Evolutionary conservation across 2,329 filamentous ascomycete species (phyloP).

Genomic region (Tolypocladium tundrense): DNA sequence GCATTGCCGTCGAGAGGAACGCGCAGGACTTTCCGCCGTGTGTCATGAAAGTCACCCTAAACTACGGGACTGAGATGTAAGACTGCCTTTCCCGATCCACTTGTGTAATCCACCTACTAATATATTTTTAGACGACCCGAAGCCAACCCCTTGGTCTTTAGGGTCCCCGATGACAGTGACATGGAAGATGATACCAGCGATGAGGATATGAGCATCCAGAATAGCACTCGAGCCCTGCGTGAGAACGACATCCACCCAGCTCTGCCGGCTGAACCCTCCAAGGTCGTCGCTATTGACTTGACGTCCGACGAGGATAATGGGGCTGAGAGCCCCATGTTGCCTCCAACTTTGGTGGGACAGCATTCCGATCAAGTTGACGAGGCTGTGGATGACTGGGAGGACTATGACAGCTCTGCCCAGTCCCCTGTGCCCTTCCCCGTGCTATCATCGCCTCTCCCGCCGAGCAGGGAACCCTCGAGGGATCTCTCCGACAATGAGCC

Average conservation of each 20-base stretch:
- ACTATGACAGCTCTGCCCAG: background rate
- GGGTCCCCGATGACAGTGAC: constrained; percentile 32
- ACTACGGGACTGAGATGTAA: constrained; percentile 16
- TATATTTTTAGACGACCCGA: constrained; percentile 10
- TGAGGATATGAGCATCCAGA: constrained; percentile 13
- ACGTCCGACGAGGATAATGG: constrained; percentile 10
- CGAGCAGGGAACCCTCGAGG: background rate
- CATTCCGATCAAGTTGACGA: background rate
- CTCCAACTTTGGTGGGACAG: background rate
- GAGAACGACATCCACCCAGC: constrained; percentile 18
- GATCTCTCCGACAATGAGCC: background rate
- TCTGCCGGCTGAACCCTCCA: background rate
- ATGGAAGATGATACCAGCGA: constrained; percentile 16
- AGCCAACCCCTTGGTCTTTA: constrained; percentile 22
- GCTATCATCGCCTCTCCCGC: background rate
- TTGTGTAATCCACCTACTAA: constrained; percentile 5
- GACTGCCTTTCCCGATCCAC: background rate
- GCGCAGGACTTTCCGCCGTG: constrained; percentile 26
- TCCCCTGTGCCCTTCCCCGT: background rate
- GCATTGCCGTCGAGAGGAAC: constrained; percentile 23
- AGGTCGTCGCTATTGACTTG: constrained; percentile 9
- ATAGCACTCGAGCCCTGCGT: constrained; percentile 15
- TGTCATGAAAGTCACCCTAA: constrained; percentile 21
- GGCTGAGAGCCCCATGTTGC: background rate
- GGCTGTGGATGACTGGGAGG: background rate